Evolutionary conservation across 192 early-diverging fungal genomes (phyloP), one percentile per base, ranked within the genome.

Genomic region (Anaeromyces robustus): DNA sequence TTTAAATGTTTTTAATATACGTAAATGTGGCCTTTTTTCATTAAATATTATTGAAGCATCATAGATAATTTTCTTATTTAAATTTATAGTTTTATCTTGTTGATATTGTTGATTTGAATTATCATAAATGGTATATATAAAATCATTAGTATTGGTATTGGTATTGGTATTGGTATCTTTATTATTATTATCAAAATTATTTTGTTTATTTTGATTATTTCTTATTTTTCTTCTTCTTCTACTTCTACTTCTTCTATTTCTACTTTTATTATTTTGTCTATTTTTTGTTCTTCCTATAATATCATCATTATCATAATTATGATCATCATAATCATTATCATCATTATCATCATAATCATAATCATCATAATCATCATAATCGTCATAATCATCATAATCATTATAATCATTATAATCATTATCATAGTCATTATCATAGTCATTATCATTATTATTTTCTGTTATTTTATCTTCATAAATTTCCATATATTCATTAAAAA

Each of bases 401-500:
- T 88, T 85, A 77, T 79, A 77, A 29, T 89, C 87, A 85, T 3
- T 32, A 32, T 32, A 32, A 39, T 39, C 37, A 39, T 39, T 14
- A 39, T 39, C 13, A 39, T 39, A 12, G 1, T 14, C 16, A 39
- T 39, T 39, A 39, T 39, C 16, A 14, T 39, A 1, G 3, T 34
- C 32, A 14, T 39, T 39, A 39, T 13, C 37, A 39, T 13, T 6
- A 39, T 81, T 68, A 12, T 81, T 68, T 43, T 78, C 68, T 30
- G 29, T 16, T 81, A 43, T 29, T 77, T 77, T 68, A 79, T 81
- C 79, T 77, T 81, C 78, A 16, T 78, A 34, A 30, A 89, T 85
- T 77, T 85, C 80, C 82, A 90, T 85, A 59, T 88, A 86, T 78
- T 80, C 78, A 29, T 89, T 88, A 86, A 90, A 90, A 22, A 90